Base-by-base conservation (phyloP, 129 eudicot genomes). In the Lactuca saligna region DNA sequence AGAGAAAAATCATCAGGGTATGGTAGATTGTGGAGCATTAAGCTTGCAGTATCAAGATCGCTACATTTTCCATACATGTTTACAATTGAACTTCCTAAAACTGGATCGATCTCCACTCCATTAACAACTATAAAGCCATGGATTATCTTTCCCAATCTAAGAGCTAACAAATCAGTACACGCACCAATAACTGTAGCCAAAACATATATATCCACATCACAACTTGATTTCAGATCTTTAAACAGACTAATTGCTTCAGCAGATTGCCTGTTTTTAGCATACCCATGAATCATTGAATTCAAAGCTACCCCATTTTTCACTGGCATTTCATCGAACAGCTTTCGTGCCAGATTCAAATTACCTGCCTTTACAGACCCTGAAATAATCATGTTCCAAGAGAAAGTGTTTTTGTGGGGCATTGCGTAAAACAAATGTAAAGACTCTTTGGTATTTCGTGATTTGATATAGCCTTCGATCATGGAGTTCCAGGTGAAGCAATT, bases 61-160 rank as follows among this genome's bases (percentile, higher is more conserved):
- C 99, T 85, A 66, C 93, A 87, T 75, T 93, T 93, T 25, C 95
- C 91, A 32, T 93, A 93, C 90, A 93, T 71, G 65, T 93, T 89
- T 8, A 89, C 87, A 17, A 89, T 81, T 35, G 99, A 82, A 74
- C 97, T 86, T 37, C 81, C 92, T 48, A 93, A 82, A 5, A 85
- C 91, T 0, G 81, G 42, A 59, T 93, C 99, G 66, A 83, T 64
- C 13, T 85, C 64, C 20, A 93, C 84, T 11, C 69, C 75, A 64
- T 75, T 57, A 34, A 78, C 74, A 29, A 87, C 54, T 57, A 87
- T 57, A 34, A 60, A 77, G 1, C 79, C 82, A 68, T 93, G 99
- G 79, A 87, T 60, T 67, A 79, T 84, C 71, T 87, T 93, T 39
- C 96, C 99, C 55, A 63, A 71, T 3, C 78, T 80, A 74, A 89